Percentiles rank a stretch among this genome's conserved stretches.
These are phyloP conservation scores for Pelagophyceae sp. DNA, from an alignment of 352 stramenopile genomes.

Conservation along the genomic window DNA sequence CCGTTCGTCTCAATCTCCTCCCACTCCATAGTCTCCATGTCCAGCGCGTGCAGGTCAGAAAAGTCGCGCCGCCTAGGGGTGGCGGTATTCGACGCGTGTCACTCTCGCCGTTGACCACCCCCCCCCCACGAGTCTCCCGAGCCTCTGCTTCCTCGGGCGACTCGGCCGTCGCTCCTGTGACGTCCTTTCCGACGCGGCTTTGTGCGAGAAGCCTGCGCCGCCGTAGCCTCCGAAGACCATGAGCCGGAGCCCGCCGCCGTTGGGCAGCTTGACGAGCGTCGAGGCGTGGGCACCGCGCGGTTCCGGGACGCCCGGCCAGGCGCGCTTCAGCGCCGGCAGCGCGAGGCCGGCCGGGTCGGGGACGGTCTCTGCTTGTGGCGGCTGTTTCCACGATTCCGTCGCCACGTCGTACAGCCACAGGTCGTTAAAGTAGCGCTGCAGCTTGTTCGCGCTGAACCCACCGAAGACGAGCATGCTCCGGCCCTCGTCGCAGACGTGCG, in stretches of 20 bases:
- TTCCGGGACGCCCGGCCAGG: constrained; percentile 70
- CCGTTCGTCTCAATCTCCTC: constrained; percentile 52
- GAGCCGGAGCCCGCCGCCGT: constrained; percentile 55
- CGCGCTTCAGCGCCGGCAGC: constrained; percentile 30
- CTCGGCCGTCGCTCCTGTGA: constrained; percentile 11
- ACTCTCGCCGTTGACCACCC: too few relatives aligned
- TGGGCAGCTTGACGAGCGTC: constrained; percentile 69
- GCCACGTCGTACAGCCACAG: constrained; percentile 89
- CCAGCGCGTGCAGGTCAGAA: constrained; percentile 80
- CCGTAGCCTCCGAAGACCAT: constrained; percentile 91
- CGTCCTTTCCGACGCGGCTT: too few relatives aligned
- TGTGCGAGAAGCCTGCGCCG: constrained; percentile 73
- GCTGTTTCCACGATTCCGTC: constrained; percentile 80
- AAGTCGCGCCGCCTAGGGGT: constrained; percentile 91
- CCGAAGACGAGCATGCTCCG: constrained; percentile 81
- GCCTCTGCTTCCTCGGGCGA: neutral
- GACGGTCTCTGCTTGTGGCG: constrained; percentile 44
- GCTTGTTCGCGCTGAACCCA: constrained; percentile 68
- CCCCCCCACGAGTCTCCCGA: too few relatives aligned
- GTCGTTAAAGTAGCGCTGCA: constrained; percentile 84
- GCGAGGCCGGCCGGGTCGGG: constrained; percentile 21
- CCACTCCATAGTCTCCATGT: constrained; percentile 81
- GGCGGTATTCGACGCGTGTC: too few relatives aligned
- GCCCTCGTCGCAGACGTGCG: constrained; percentile 59
- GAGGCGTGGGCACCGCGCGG: constrained; percentile 79